phyloP scores from a whole-genome alignment of 306 rosid species.

The Malus asiatica region DNA sequence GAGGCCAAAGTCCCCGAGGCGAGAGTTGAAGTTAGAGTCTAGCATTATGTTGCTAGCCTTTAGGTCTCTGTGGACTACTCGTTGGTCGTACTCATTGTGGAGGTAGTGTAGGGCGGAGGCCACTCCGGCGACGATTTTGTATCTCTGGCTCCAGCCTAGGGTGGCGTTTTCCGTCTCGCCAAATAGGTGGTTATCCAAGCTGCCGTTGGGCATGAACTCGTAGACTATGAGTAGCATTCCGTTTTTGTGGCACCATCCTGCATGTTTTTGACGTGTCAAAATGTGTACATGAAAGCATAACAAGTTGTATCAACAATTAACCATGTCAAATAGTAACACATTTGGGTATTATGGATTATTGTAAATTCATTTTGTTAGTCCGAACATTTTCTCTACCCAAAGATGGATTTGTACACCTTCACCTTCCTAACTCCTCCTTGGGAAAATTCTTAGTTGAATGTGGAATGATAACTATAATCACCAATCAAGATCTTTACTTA shows the following conservation, averaged over 20 bases:
- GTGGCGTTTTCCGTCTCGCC: slow-evolving; percentile 29
- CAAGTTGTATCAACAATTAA: background rate
- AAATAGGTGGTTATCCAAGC: slow-evolving; percentile 67
- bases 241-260: slow-evolving; percentile 69
- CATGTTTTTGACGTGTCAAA: background rate
- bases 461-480: too few relatives aligned
- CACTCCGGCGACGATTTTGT: slow-evolving; percentile 57
- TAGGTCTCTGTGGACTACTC: slow-evolving; percentile 63
- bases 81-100: slow-evolving; percentile 64
- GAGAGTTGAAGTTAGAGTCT: slow-evolving; percentile 56
- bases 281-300: background rate
- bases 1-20: slow-evolving; percentile 63
- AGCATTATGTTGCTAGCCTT: slow-evolving; percentile 75
- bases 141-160: slow-evolving; percentile 52
- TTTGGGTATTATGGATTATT: background rate
- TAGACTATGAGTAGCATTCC: slow-evolving; percentile 59
- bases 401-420: background rate
- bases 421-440: background rate
- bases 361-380: too few relatives aligned
- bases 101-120: slow-evolving; percentile 60
- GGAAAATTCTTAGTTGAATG: background rate
- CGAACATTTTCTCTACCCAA: background rate
- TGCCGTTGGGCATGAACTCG: slow-evolving; percentile 82
- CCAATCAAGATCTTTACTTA: too few relatives aligned
- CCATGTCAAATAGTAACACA: background rate